Evolutionary conservation across 306 rosid genomes (phyloP).

Genomic region (Trifolium repens): DNA sequence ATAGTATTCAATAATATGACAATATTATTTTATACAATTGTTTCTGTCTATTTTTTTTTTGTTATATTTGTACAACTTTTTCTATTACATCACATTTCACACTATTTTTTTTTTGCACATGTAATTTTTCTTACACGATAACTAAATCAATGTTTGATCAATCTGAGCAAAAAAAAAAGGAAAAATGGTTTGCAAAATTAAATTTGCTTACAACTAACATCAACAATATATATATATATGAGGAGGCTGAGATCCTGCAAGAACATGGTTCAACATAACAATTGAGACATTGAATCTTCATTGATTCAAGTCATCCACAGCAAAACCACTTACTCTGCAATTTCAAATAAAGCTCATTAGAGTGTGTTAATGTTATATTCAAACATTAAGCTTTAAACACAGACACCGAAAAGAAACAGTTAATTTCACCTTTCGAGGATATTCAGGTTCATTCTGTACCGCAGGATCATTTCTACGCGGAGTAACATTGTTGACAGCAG

Average conservation of each 20-base stretch:
- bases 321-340: slow-evolving; percentile 88
- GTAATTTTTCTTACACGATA: slow-evolving; percentile 20
- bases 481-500: slow-evolving; percentile 38
- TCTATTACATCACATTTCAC: slow-evolving; percentile 22
- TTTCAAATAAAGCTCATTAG: slow-evolving; percentile 23
- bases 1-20: neutral
- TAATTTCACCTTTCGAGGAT: slow-evolving; percentile 54
- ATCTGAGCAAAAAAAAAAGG: neutral
- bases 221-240: neutral
- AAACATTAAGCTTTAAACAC: neutral
- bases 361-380: neutral
- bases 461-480: slow-evolving; percentile 48
- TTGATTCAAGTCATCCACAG: slow-evolving; percentile 50
- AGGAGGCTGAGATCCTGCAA: slow-evolving; percentile 10
- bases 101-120: neutral
- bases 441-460: slow-evolving; percentile 39
- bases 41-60: neutral
- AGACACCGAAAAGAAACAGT: neutral
- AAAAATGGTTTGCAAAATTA: slow-evolving; percentile 7
- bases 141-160: neutral
- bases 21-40: neutral
- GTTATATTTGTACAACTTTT: slow-evolving; percentile 23
- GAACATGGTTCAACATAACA: slow-evolving; percentile 34
- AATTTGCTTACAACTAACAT: slow-evolving; percentile 29
- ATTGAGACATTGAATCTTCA: slow-evolving; percentile 10